Evolutionary conservation across 2,329 filamentous ascomycete genomes (phyloP), one percentile per base, ranked within the genome.

Genomic region (Lojkania enalia): DNA sequence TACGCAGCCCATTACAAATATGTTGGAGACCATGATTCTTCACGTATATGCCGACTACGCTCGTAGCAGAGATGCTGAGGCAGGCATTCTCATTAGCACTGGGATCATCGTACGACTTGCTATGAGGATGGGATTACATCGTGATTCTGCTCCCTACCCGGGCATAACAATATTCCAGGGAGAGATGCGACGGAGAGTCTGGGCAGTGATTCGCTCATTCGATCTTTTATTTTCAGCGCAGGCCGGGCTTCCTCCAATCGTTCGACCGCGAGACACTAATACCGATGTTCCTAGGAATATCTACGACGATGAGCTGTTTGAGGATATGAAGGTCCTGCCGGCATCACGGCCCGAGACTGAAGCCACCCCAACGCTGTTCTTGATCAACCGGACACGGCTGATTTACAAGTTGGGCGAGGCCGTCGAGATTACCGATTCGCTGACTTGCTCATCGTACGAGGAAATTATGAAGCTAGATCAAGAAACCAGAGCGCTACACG

Each of bases 221-320:
- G 88, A 94, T 63, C 77, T 88, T 9, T 76, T 90, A 43, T 89
- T 91, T 60, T 92, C 88, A 1, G 86, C 88, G 49, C 86, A 90
- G 60, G 75, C 81, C 49, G 79, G 79, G 12, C 54, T 81, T 18
- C 77, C 76, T 16, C 72, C 73, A 3, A 90, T 91, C 78, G 84
- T 91, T 19, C 81, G 86, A 51, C 79, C 86, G 11, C 78, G 86
- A 36, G 85, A 90, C 61, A 90, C 84, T 43, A 89, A 94, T 59
- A 86, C 87, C 0, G 79, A 86, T 55, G 71, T 88, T 4, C 88
- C 88, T 1, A 81, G 84, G 44, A 94, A 92, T 60, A 79, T 92
- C 13, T 88, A 88, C 62, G 88, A 94, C 55, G 87, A 91, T 51
- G 88, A 92, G 54, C 84, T 94, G 29, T 79, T 84, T 35, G 84